Evolutionary conservation across 2,329 filamentous ascomycete species (phyloP), one percentile per base, ranked within the genome.

Genomic region (Cladosporium oxysporum): DNA sequence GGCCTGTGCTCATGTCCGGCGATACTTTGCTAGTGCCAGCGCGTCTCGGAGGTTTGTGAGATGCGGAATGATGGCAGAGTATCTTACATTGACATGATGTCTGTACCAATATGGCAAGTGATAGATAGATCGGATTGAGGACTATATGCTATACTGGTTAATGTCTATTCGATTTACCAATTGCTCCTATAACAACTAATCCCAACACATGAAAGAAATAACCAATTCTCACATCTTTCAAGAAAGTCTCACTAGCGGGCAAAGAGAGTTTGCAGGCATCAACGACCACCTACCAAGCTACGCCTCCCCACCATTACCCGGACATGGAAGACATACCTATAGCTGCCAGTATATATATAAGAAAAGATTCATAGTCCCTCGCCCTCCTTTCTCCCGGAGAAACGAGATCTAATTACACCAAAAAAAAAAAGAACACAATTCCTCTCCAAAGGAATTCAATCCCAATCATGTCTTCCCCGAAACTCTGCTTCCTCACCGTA

Each of bases 401-500:
- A 21, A 21, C 52, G 52, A 21, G 16, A n/a, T 21, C 1, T 7
- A 44, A 18, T 71, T 67, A 41, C 21, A 61, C 14, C 60, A 50
- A 12, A 21, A 21, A 41, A 21, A 41, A 18, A 16, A 55, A 35
- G 55, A 59, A 23, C 8, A 23, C 41, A 47, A 44, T 44, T n/a
- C 1, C 18, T 7, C 41, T 21, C 65, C 14, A 55, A 61, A n/a
- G 58, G 26, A 21, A 37, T 23, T 29, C 16, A 14, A 35, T 26
- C 35, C n/a, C 12, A 52, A 65, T 26, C 26, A 26, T 66, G 52
- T 12, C 67, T 57, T n/a, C 67, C 57, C 18, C 72, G 35, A 83
- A 82, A 69, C 81, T 81, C 62, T 95, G 91, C 76, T 91, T 99
- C 70, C 90, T 97, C 64, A 98, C 95, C 0, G 90, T 97, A 33